phyloP scores from a whole-genome alignment of 176 grass and related monocot genomes.

The Elaeis guineensis region DNA sequence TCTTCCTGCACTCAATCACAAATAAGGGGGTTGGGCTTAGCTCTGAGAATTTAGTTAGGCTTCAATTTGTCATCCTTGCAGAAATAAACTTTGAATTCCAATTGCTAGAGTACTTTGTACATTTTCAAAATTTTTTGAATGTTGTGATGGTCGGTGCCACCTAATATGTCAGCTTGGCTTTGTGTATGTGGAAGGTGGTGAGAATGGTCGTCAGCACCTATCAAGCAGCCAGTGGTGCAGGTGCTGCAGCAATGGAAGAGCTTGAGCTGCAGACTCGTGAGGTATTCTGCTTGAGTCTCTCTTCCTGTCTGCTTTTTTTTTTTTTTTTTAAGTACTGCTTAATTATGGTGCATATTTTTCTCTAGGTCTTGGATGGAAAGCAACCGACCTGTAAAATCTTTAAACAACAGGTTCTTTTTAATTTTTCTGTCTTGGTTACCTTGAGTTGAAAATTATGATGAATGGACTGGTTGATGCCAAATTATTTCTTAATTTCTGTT shows the following conservation, averaged over 20 bases:
- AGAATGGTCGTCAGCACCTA: constrained; percentile 99
- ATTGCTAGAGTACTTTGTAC: too few species aligned
- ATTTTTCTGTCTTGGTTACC: neutral
- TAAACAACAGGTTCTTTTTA: constrained; percentile 57
- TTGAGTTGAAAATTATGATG: neutral
- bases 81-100: too few species aligned
- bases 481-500: constrained; percentile 18
- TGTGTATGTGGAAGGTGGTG: constrained; percentile 39
- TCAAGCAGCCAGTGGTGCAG: constrained; percentile 96
- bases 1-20: too few species aligned
- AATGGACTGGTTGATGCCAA: neutral
- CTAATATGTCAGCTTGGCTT: neutral
- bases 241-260: constrained; percentile 95
- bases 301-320: neutral
- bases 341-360: neutral
- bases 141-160: too few species aligned
- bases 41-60: too few species aligned
- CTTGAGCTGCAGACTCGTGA: constrained; percentile 74
- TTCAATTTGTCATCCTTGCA: too few species aligned
- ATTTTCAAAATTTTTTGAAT: too few species aligned
- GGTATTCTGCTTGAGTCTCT: constrained; percentile 25
- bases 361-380: constrained; percentile 92
- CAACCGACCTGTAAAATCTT: constrained; percentile 92
- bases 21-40: too few species aligned
- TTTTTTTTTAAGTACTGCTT: neutral